These are phyloP conservation scores for Pterocarpus santalinus DNA, from an alignment of 306 rosid species.

Conservation along the genomic window DNA sequence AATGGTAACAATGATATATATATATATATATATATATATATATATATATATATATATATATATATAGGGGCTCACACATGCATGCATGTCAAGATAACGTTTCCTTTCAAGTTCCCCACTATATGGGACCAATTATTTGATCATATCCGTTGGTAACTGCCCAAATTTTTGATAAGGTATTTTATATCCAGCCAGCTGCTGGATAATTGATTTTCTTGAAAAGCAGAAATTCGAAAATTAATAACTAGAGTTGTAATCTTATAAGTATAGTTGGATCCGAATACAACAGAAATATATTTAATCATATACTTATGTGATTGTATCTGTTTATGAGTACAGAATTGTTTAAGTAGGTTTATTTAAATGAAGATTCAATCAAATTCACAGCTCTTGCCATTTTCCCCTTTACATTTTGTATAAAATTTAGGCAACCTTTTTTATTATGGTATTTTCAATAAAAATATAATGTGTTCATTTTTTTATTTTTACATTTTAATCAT, in stretches of 20 bases:
- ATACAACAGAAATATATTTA: neutral
- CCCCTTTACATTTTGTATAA: no score
- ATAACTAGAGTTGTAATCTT: neutral
- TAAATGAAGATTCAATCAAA: neutral
- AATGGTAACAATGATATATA: neutral
- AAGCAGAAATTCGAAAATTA: neutral
- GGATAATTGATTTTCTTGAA: neutral
- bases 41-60: no score
- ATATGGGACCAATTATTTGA: constrained; percentile 28
- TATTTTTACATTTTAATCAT: no score
- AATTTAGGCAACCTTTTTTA: no score
- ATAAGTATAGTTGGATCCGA: neutral
- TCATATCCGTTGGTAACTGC: neutral
- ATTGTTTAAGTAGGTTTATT: neutral
- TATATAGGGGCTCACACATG: neutral
- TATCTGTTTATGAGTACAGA: neutral
- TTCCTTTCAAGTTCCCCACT: constrained; percentile 18
- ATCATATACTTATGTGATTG: neutral
- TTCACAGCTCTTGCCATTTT: neutral
- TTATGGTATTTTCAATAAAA: no score
- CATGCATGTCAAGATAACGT: neutral
- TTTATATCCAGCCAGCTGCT: neutral
- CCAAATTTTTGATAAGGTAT: neutral
- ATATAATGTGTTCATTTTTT: no score
- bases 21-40: no score